Evolutionary conservation across 1,284 basidiomycete species (phyloP), one percentile per base, ranked within the genome.

Genomic region (Malassezia globosa): DNA sequence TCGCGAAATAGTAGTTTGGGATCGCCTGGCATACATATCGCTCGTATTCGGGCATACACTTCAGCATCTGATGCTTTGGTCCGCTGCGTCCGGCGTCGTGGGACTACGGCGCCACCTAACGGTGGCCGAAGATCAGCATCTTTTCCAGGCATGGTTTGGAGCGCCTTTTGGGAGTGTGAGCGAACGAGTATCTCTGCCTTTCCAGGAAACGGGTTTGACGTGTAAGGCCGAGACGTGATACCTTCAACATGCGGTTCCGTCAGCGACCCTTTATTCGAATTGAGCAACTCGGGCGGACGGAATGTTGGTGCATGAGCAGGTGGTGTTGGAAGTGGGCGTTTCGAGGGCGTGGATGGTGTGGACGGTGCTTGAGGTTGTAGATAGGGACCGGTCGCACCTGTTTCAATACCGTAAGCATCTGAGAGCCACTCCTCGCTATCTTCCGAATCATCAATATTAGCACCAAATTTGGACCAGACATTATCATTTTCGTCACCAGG

Each of bases 11-110:
- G 76, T 72, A 81, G 81, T 43, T 89, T 95, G 34, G 94, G 94
- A 73, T 99, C 94, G 5, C 89, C 90, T 67, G 94, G 87, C 1
- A 90, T 92, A 72, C 94, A 99, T 64, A 97, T 96, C 60, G 83
- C 82, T 71, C 87, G 84, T 64, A 97, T 74, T 37, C 88, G 81
- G 62, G 82, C 84, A 55, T 97, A 83, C 54, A 96, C 87, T 66
- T 95, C 89, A 59, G 82, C 81, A 54, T 89, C 85, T 66, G 84
- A 83, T 56, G 81, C 81, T 46, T 59, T 62, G 69, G 84, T 83
- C 58, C 77, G 78, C 54, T 81, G 80, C 24, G 61, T 68, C 51
- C 88, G 76, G 57, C 87, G 75, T 48, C 89, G 76, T 1, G 26
- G 84, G 81, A 18, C 57, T 7, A 18, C 36, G 5, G 48, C 13